Conservation (phyloP, 2,329 filamentous ascomycete species). For the Pseudonectria buxi region DNA sequence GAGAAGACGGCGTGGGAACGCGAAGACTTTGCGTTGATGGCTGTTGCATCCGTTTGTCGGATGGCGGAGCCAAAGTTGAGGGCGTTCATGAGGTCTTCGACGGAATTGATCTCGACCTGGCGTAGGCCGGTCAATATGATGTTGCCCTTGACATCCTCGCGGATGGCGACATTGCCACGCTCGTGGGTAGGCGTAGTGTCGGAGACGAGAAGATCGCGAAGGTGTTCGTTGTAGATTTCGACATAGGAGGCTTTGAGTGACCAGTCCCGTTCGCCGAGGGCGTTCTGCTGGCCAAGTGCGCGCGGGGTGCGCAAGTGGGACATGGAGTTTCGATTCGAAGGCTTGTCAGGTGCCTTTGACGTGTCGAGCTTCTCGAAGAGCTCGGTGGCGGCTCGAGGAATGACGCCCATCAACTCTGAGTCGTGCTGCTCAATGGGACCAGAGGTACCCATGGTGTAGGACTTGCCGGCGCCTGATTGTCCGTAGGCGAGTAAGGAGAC, state of each 20-base stretch:
- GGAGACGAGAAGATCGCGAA: conserved; percentile 80
- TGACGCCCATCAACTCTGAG: conserved; percentile 75
- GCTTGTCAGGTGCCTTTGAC: conserved; percentile 31
- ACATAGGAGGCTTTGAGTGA: conserved; percentile 90
- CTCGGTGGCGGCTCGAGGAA: conserved; percentile 78
- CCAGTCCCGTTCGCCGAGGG: conserved; percentile 70
- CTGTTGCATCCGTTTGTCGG: conserved; percentile 92
- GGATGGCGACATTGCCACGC: conserved; percentile 75
- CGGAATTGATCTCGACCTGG: conserved; percentile 81
- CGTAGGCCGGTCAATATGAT: conserved; percentile 88
- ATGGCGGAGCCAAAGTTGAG: conserved; percentile 90
- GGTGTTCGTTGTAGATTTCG: conserved; percentile 95
- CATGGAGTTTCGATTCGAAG: conserved; percentile 56
- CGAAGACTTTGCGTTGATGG: conserved; percentile 95
- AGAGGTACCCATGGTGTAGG: conserved; percentile 97
- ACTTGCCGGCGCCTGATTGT: conserved; percentile 95
- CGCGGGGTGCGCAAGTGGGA: conserved; percentile 75
- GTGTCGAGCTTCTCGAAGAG: conserved; percentile 84
- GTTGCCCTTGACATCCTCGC: conserved; percentile 89
- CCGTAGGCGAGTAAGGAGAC: conserved; percentile 95
- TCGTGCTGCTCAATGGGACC: conserved; percentile 72
- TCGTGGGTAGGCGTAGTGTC: conserved; percentile 65
- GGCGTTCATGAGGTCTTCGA: conserved; percentile 82
- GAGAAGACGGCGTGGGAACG: conserved; percentile 97
- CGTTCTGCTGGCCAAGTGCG: conserved; percentile 50